These are phyloP conservation scores for Plasmodium knowlesi DNA, from an alignment of 169 alveolate genomes.

Conservation along the genomic window DNA sequence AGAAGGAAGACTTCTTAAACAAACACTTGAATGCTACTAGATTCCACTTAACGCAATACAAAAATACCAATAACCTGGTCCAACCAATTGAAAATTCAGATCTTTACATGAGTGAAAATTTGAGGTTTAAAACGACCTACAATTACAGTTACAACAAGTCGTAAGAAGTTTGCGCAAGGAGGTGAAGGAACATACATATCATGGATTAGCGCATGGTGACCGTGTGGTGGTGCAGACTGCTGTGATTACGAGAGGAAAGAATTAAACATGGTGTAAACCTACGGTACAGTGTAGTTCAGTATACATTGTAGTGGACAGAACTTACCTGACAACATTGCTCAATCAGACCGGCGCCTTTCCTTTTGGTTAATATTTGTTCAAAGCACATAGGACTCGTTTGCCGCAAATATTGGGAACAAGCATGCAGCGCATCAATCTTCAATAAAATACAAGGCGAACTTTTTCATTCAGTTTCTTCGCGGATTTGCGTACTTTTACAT, in stretches of 20 bases:
- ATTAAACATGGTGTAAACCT: not conserved
- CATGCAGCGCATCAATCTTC: not conserved
- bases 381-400: not conserved
- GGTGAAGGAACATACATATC: not conserved
- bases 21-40: constrained; percentile 51
- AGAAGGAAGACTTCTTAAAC: constrained; percentile 56
- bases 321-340: not conserved
- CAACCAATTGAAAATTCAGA: constrained; percentile 61
- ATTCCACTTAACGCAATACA: constrained; percentile 60
- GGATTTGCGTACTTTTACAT: not conserved
- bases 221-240: not conserved
- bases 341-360: not conserved
- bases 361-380: not conserved
- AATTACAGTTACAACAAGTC: constrained; percentile 29
- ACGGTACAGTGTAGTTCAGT: not conserved
- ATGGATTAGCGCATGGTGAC: not conserved
- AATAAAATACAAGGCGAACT: not conserved
- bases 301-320: not conserved
- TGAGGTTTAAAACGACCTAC: constrained; percentile 63
- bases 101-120: constrained; percentile 57
- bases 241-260: not conserved
- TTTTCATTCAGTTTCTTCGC: not conserved
- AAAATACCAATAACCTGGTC: constrained; percentile 54
- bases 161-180: not conserved
- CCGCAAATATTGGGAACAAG: not conserved